phyloP scores from a whole-genome alignment of 2,329 filamentous ascomycete species.

The Ascochyta clinopodiicola region DNA sequence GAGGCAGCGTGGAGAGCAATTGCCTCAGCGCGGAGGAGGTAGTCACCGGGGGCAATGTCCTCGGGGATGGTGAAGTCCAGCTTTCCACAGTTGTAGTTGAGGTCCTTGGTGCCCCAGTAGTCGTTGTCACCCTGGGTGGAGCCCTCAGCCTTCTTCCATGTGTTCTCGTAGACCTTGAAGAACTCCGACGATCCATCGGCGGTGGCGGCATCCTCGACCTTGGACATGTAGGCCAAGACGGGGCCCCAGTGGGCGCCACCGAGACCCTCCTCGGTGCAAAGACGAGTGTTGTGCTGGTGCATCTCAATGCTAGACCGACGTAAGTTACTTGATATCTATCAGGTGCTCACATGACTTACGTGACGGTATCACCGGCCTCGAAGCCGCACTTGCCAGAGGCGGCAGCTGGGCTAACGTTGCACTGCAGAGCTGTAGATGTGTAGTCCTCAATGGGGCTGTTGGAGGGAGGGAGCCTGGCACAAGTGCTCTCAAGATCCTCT shows the following conservation, averaged over 20 bases:
- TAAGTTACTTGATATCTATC: background rate
- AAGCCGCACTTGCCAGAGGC: slow-evolving; percentile 37
- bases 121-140: slow-evolving; percentile 50
- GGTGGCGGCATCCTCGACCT: slow-evolving; percentile 48
- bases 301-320: slow-evolving; percentile 30
- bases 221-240: slow-evolving; percentile 59
- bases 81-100: slow-evolving; percentile 49
- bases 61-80: slow-evolving; percentile 47
- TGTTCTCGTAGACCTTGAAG: slow-evolving; percentile 57
- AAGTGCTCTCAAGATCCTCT: slow-evolving; percentile 39
- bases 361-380: slow-evolving; percentile 36
- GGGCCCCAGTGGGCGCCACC: slow-evolving; percentile 58
- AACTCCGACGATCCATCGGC: slow-evolving; percentile 58
- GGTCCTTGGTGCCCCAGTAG: slow-evolving; percentile 52
- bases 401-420: slow-evolving; percentile 36
- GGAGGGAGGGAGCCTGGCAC: slow-evolving; percentile 34
- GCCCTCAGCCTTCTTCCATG: slow-evolving; percentile 40
- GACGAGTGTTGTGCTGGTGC: slow-evolving; percentile 36
- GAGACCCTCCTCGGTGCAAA: slow-evolving; percentile 32
- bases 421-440: slow-evolving; percentile 39
- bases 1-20: slow-evolving; percentile 54
- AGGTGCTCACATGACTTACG: slow-evolving; percentile 1
- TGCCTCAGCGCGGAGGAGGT: slow-evolving; percentile 55
- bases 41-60: slow-evolving; percentile 51
- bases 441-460: slow-evolving; percentile 42